Evolutionary conservation across 2,329 filamentous ascomycete genomes (phyloP).

Genomic region (Ophiostoma pallidulum): DNA sequence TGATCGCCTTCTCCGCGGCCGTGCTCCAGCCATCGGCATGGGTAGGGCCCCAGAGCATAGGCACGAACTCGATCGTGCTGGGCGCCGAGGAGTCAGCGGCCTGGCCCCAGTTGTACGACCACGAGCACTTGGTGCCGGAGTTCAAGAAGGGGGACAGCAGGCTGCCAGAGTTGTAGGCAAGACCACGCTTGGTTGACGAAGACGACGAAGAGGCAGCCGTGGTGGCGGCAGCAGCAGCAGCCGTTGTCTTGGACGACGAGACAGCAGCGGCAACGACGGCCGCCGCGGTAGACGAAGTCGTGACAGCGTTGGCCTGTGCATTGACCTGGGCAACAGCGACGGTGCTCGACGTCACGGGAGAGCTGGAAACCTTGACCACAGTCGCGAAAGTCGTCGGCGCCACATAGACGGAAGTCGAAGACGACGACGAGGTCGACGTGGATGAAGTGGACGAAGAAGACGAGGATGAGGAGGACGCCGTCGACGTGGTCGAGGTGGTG

Average conservation of each 20-base stretch:
- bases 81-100: slow-evolving; percentile 30
- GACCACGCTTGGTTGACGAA: slow-evolving; percentile 48
- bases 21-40: slow-evolving; percentile 41
- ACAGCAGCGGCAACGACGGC: not conserved
- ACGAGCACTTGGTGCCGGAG: slow-evolving; percentile 36
- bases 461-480: slow-evolving; percentile 2
- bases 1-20: slow-evolving; percentile 43
- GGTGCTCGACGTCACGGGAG: not conserved
- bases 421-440: slow-evolving; percentile 1
- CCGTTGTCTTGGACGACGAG: slow-evolving; percentile 9
- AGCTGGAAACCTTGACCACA: not conserved
- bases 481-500: too few species aligned
- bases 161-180: slow-evolving; percentile 54
- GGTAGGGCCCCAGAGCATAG: slow-evolving; percentile 54
- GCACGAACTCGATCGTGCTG: slow-evolving; percentile 47
- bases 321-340: too few species aligned
- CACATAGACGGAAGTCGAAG: not conserved
- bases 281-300: not conserved
- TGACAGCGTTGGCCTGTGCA: too few species aligned
- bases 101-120: slow-evolving; percentile 62
- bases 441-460: slow-evolving; percentile 9
- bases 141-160: slow-evolving; percentile 43
- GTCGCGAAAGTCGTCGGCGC: not conserved
- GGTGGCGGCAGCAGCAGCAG: slow-evolving; percentile 16
- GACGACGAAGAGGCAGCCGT: slow-evolving; percentile 19